phyloP scores from a whole-genome alignment of 2,329 filamentous ascomycete species.

The Colletotrichum tropicale region DNA sequence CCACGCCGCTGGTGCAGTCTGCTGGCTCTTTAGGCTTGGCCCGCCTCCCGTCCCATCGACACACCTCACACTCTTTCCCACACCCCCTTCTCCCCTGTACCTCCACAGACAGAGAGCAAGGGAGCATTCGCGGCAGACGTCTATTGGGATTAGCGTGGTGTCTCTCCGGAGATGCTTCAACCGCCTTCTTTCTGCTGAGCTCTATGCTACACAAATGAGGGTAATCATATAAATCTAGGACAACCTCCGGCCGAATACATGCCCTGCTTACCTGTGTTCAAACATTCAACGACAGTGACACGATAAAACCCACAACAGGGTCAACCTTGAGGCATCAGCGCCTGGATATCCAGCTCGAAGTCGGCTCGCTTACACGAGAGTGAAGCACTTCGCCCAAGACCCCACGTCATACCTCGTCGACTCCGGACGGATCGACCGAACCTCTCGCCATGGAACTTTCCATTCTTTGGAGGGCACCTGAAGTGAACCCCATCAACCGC shows the following conservation, averaged over 20 bases:
- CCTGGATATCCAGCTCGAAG: background rate
- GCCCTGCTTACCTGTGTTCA: background rate
- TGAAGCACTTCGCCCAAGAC: background rate
- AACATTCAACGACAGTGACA: background rate
- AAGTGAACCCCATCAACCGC: constrained; percentile 81
- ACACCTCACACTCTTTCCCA: background rate
- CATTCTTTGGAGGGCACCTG: constrained; percentile 60
- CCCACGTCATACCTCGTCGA: background rate
- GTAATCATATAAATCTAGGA: constrained; percentile 5
- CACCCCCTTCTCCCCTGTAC: constrained; percentile 4
- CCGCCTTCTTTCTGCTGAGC: background rate
- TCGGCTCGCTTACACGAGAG: background rate
- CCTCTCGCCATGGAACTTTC: constrained; percentile 35
- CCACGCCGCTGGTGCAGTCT: background rate
- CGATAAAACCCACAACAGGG: background rate
- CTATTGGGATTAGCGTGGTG: constrained; percentile 12
- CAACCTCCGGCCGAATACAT: background rate
- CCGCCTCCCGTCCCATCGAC: background rate
- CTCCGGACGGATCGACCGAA: background rate
- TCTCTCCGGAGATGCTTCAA: constrained; percentile 18
- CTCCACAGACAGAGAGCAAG: constrained; percentile 7
- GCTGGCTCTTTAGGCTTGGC: constrained; percentile 9
- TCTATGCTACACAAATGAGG: background rate
- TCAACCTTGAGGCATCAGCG: background rate
- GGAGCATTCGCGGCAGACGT: constrained; percentile 12